Evolutionary conservation across 371 early-diverging fungal genomes (phyloP).

Genomic region (Rhizopus stolonifer): DNA sequence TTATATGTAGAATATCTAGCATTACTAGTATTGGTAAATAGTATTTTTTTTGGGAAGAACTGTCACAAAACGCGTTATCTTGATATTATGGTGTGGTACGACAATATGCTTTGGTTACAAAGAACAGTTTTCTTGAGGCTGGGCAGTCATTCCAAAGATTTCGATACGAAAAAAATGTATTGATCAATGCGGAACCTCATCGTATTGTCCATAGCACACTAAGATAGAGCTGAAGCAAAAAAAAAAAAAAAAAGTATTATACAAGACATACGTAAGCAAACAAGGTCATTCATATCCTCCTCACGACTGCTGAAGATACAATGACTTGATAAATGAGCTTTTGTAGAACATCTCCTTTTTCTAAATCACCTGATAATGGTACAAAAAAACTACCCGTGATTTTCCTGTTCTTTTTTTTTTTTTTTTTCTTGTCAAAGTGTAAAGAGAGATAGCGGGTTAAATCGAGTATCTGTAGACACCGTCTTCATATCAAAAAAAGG

Average conservation of each 20-base stretch:
- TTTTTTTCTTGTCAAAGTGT: too few species aligned
- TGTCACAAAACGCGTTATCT: neutral
- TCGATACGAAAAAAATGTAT: slow-evolving; percentile 18
- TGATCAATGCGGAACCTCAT: slow-evolving; percentile 47
- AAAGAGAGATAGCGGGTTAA: too few species aligned
- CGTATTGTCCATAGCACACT: slow-evolving; percentile 36
- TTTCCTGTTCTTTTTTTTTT: too few species aligned
- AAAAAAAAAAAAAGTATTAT: neutral
- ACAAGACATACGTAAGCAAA: neutral
- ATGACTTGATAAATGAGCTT: too few species aligned
- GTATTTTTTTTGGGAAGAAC: neutral
- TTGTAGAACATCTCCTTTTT: too few species aligned
- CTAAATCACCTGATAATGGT: too few species aligned
- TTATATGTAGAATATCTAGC: slow-evolving; percentile 75
- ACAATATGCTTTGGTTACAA: slow-evolving; percentile 59
- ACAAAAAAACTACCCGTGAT: too few species aligned
- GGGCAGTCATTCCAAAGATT: slow-evolving; percentile 9
- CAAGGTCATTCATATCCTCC: too few species aligned
- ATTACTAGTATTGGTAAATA: slow-evolving; percentile 69
- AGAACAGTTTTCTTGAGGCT: slow-evolving; percentile 32
- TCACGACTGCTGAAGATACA: too few species aligned
- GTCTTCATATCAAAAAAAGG: neutral
- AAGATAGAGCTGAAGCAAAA: slow-evolving; percentile 14
- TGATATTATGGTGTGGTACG: slow-evolving; percentile 64
- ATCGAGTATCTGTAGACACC: too few species aligned